Base-by-base conservation (phyloP, 495 filamentous ascomycete genomes). In the Aspergillus sclerotiicarbonarius region DNA sequence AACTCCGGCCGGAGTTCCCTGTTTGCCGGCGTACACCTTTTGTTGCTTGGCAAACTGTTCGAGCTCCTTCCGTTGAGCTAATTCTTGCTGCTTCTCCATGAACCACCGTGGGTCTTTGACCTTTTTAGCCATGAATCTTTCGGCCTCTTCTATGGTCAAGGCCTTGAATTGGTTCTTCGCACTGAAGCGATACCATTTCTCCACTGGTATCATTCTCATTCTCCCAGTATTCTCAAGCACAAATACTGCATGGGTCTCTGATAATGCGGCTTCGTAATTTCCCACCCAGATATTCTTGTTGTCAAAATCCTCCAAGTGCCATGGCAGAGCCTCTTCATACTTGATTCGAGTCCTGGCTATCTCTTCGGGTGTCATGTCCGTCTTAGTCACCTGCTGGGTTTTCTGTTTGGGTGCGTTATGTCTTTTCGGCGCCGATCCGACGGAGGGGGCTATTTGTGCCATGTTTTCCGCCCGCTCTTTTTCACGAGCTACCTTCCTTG, bases 261-360 rank as follows among this genome's bases (percentile, higher is more conserved):
- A 95, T 48, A 97, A 74, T 21, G 88, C 87, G 10, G 86, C 86
- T 66, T 97, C 88, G 61, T 96, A 96, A 44, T 86, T 88, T 18
- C 93, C 95, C 21, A 92, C 87, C 92, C 92, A 98, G 2, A 87
- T 87, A 60, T 95, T 89, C 65, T 91, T 95, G 65, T 90, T 89
- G 62, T 97, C 92, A 53, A 92, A 95, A 71, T 98, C 94, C 66
- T 98, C 94, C 48, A 98, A 70, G 67, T 96, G 92, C 94, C 94
- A 98, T 9, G 95, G 95, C 41, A 96, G 74, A 8, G 90, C 89
- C 66, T 98, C 94, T 68, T 98, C 95, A 61, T 98, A 98, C 59
- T 91, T 86, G 19, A 98, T 80, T 46, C 90, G 84, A 10, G 84
- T 81, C 52, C 84, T 82, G 56, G 90, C 91, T 64, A 90, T 87